These are phyloP conservation scores for Pyracantha coccinea DNA, from an alignment of 331 rosid genomes.

Conservation along the genomic window DNA sequence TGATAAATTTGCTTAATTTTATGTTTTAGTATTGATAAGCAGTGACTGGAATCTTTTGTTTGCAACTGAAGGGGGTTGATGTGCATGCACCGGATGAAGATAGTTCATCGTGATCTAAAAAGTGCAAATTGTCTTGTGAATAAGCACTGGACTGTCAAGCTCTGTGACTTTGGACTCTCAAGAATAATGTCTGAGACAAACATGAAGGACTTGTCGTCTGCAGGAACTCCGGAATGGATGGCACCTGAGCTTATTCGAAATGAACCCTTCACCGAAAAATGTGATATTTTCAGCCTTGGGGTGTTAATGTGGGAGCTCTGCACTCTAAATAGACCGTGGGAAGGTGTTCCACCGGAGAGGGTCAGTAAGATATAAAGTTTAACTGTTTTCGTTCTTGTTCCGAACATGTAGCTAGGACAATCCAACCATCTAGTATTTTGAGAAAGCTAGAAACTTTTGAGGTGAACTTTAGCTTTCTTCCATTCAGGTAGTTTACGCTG, in stretches of 20 bases:
- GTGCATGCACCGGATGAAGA: conserved; percentile 97
- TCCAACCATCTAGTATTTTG: not conserved
- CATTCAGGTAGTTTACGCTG: conserved; percentile 77
- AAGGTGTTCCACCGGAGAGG: conserved; percentile 82
- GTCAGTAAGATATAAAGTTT: conserved; percentile 8
- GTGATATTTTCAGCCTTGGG: conserved; percentile 95
- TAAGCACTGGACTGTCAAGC: conserved; percentile 88
- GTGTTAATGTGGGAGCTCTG: conserved; percentile 97
- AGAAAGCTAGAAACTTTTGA: not conserved
- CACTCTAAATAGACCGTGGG: conserved; percentile 93
- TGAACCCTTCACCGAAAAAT: conserved; percentile 90
- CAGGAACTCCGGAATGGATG: conserved; percentile 99
- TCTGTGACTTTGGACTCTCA: conserved; percentile 98
- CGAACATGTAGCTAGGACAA: not conserved
- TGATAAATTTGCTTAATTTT: not conserved
- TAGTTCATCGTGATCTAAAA: conserved; percentile 89
- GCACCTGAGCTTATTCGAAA: conserved; percentile 97
- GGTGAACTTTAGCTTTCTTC: conserved; percentile 11
- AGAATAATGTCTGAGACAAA: conserved; percentile 60
- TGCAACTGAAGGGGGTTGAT: conserved; percentile 72
- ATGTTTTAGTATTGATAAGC: not conserved
- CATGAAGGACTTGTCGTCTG: conserved; percentile 62
- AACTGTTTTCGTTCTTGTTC: not conserved
- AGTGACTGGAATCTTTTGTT: conserved; percentile 22
- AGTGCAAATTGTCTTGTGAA: conserved; percentile 97